Conservation (phyloP, 108 stramenopile species). For the Skeletonema tropicum region DNA sequence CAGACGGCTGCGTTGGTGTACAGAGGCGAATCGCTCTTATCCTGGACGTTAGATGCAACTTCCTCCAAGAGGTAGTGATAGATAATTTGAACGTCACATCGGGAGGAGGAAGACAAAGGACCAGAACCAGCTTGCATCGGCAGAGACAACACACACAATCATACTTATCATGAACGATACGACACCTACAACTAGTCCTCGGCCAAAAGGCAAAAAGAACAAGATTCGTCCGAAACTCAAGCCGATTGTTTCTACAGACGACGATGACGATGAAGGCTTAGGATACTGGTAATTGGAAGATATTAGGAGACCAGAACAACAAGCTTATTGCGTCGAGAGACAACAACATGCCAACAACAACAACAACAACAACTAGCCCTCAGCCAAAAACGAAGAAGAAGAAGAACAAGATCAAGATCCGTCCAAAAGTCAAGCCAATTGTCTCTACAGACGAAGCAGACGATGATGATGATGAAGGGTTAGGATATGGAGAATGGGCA, state of each 20-base stretch:
- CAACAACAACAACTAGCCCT: no score
- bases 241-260: background rate
- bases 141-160: background rate
- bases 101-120: background rate
- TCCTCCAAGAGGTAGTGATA: background rate
- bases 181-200: background rate
- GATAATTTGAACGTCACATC: background rate
- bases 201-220: background rate
- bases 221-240: background rate
- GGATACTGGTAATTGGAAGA: background rate
- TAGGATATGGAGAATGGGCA: background rate
- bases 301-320: no score
- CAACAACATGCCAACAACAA: no score
- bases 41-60: no score
- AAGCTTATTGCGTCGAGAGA: no score
- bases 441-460: no score
- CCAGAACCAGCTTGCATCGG: background rate
- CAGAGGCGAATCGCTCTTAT: no score
- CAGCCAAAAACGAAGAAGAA: no score
- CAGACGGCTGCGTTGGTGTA: no score
- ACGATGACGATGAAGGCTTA: background rate
- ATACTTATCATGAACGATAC: background rate
- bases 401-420: no score
- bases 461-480: no score
- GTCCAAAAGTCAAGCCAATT: no score